phyloP scores from a whole-genome alignment of 805 yeast genomes.

The Lipomyces oligophaga region DNA sequence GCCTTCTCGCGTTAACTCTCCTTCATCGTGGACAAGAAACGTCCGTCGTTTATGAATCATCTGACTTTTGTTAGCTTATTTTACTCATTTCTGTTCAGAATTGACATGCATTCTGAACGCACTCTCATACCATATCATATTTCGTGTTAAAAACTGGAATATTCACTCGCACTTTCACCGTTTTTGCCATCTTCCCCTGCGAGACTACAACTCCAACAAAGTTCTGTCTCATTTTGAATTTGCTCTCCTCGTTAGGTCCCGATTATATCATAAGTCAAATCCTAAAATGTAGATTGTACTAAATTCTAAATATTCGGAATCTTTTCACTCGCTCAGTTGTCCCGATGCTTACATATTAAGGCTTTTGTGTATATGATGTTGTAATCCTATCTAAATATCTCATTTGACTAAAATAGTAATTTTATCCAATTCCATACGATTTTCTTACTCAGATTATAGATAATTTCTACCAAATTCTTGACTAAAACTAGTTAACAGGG shows the following conservation, averaged over 20 bases:
- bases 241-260: not conserved
- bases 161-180: constrained; percentile 88
- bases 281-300: no score
- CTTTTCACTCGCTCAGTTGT: no score
- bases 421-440: no score
- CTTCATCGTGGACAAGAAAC: constrained; percentile 90
- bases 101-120: not conserved
- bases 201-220: constrained; percentile 90
- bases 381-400: no score
- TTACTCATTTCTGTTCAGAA: not conserved
- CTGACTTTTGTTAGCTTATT: constrained; percentile 35
- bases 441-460: no score
- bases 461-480: no score
- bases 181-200: constrained; percentile 94
- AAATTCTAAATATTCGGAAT: no score
- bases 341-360: no score
- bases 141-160: constrained; percentile 66
- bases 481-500: no score
- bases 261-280: not conserved
- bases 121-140: constrained; percentile 13
- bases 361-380: no score
- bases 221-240: constrained; percentile 77
- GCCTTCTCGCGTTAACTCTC: constrained; percentile 86
- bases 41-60: constrained; percentile 75
- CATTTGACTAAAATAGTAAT: no score